Conservation (phyloP, 2,329 filamentous ascomycete species). For the Clonostachys byssicola region DNA sequence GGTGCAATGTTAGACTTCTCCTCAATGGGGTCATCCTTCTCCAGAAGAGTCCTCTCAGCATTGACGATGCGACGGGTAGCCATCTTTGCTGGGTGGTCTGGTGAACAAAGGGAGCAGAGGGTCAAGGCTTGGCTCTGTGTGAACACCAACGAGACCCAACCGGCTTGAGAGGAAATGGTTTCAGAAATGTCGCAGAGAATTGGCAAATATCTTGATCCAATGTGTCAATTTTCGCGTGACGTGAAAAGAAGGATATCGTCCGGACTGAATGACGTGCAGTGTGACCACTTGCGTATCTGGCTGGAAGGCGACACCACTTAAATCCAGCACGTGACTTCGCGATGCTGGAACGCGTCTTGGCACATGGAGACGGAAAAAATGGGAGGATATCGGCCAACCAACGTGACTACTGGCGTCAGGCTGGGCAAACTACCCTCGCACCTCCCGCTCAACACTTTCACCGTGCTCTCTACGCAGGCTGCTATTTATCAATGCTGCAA, state of each 20-base stretch:
- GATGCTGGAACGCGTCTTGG: slow-evolving; percentile 3
- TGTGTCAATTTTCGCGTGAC: background rate
- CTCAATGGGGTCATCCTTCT: slow-evolving; percentile 44
- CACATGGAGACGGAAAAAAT: background rate
- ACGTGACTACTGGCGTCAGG: too few species aligned
- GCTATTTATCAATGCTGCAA: too few species aligned
- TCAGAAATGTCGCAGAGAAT: background rate
- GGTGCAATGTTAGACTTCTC: slow-evolving; percentile 72
- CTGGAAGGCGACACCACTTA: background rate
- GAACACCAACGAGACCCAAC: too few species aligned
- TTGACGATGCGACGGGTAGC: slow-evolving; percentile 63
- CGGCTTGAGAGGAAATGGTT: background rate
- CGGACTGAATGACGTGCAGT: background rate
- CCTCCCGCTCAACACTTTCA: too few species aligned
- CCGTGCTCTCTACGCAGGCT: too few species aligned
- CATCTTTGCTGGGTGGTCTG: slow-evolving; percentile 41
- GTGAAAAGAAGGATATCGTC: background rate
- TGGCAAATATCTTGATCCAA: too few species aligned
- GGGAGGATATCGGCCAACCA: too few species aligned
- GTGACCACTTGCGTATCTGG: background rate
- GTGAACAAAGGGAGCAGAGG: too few species aligned
- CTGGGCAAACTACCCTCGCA: too few species aligned
- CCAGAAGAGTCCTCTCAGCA: slow-evolving; percentile 62
- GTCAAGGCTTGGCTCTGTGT: too few species aligned
- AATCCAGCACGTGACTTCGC: slow-evolving; percentile 15